A percentile compares a stretch with the other conserved stretches of the same genome.
Evolutionary conservation across 1,284 basidiomycete species (phyloP).

Genomic region (Ustilago tritici): DNA sequence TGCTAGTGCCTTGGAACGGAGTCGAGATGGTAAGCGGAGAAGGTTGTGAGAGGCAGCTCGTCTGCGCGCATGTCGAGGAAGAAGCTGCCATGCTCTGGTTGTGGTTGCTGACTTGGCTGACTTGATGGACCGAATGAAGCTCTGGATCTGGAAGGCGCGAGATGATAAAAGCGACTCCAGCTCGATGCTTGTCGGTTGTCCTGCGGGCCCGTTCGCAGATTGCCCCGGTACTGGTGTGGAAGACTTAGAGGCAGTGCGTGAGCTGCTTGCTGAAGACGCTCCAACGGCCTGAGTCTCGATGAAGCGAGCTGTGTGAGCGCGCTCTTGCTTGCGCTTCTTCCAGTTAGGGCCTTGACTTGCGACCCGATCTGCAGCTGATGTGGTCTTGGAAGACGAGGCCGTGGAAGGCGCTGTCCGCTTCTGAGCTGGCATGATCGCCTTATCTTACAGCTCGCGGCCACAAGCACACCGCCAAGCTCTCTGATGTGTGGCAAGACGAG

Average conservation of each 20-base stretch:
- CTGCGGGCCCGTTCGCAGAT: conserved; percentile 5
- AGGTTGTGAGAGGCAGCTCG: conserved; percentile 68
- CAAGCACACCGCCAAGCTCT: too few species aligned
- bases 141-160: conserved; percentile 52
- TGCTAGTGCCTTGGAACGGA: conserved; percentile 60
- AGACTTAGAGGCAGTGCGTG: conserved; percentile 25
- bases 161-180: conserved; percentile 43
- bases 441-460: neutral
- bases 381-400: conserved; percentile 10
- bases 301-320: conserved; percentile 41
- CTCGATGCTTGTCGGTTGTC: conserved; percentile 46
- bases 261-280: conserved; percentile 30
- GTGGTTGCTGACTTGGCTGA: conserved; percentile 51
- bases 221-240: conserved; percentile 15
- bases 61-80: conserved; percentile 62
- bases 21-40: conserved; percentile 60
- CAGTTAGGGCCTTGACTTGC: conserved; percentile 23
- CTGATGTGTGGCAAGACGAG: too few species aligned
- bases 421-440: conserved; percentile 29
- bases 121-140: conserved; percentile 49
- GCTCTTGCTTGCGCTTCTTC: conserved; percentile 54
- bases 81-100: conserved; percentile 67
- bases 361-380: conserved; percentile 6
- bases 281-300: conserved; percentile 33
- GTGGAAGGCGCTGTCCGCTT: conserved; percentile 32